These are phyloP conservation scores for Mortierella sp. DNA, from an alignment of 371 early-diverging fungal species.

Conservation along the genomic window DNA sequence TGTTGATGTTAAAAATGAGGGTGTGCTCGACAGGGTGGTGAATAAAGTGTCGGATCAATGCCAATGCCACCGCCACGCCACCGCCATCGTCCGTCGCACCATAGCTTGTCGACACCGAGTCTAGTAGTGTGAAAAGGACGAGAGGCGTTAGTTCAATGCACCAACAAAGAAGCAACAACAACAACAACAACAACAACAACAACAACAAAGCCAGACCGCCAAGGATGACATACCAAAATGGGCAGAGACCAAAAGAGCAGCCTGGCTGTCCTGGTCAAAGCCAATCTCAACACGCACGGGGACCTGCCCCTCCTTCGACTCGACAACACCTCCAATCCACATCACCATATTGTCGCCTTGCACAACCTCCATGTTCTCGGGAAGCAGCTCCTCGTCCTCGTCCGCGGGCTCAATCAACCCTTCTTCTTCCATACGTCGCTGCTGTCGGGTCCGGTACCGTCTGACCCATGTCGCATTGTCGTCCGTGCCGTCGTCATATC, in stretches of 20 bases:
- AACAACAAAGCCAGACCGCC: no score
- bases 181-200: no score
- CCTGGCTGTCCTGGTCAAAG: slow-evolving; percentile 49
- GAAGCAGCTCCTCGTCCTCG: not conserved
- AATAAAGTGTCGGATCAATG: slow-evolving; percentile 73
- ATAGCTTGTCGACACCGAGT: slow-evolving; percentile 79
- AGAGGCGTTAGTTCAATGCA: no score
- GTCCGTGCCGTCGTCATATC: slow-evolving; percentile 24
- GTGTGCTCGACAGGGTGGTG: slow-evolving; percentile 67
- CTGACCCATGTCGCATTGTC: slow-evolving; percentile 36
- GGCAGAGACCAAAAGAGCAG: slow-evolving; percentile 65
- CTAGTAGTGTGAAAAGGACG: slow-evolving; percentile 33
- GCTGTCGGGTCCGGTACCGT: slow-evolving; percentile 18
- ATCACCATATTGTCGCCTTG: slow-evolving; percentile 53
- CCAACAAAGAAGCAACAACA: not conserved
- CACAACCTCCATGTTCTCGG: slow-evolving; percentile 22
- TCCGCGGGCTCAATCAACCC: slow-evolving; percentile 15
- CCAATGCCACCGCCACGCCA: slow-evolving; percentile 78
- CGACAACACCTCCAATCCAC: slow-evolving; percentile 55
- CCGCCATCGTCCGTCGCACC: slow-evolving; percentile 91
- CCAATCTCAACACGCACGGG: slow-evolving; percentile 52
- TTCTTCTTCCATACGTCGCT: slow-evolving; percentile 23
- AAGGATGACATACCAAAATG: slow-evolving; percentile 64
- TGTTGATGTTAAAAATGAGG: slow-evolving; percentile 85
- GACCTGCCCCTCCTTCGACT: slow-evolving; percentile 29